Evolutionary conservation across 73 alveolate genomes (phyloP).

Genomic region (Paramecium octaurelia): DNA sequence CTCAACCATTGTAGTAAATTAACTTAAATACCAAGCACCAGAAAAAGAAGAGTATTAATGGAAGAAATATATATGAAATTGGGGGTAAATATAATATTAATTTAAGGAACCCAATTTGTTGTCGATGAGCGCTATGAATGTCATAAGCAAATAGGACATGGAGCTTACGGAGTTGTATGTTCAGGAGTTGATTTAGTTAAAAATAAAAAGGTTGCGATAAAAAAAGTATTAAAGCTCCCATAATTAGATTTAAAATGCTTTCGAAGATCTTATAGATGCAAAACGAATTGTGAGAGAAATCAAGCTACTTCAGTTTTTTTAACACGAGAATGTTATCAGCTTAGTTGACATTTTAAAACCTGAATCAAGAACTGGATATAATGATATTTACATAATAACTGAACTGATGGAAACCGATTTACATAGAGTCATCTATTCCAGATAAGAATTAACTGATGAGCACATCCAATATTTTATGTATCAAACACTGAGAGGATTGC

Average conservation of each 20-base stretch:
- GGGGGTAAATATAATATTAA: neutral
- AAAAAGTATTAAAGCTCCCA: constrained; percentile 66
- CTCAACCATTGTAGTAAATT: constrained; percentile 18
- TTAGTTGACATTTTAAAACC: constrained; percentile 82
- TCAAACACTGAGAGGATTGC: constrained; percentile 83
- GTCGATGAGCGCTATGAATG: constrained; percentile 79
- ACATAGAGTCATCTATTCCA: constrained; percentile 86
- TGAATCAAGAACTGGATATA: constrained; percentile 84
- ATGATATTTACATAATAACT: constrained; percentile 90
- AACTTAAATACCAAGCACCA: constrained; percentile 29
- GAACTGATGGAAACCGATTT: constrained; percentile 95
- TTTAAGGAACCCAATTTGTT: constrained; percentile 67
- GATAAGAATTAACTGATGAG: constrained; percentile 86
- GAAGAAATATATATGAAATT: constrained; percentile 2
- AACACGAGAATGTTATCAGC: constrained; percentile 84
- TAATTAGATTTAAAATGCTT: constrained; percentile 75
- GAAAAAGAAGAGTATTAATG: constrained; percentile 32
- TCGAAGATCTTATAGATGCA: constrained; percentile 88
- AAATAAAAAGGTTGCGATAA: constrained; percentile 86
- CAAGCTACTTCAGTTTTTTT: constrained; percentile 78
- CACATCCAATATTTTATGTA: constrained; percentile 83
- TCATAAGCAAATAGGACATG: constrained; percentile 80
- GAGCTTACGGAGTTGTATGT: constrained; percentile 94
- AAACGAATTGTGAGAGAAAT: constrained; percentile 90
- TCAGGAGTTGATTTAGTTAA: constrained; percentile 80